Evolutionary conservation across 805 yeast species (phyloP).

Genomic region (Babjeviella inositovora): DNA sequence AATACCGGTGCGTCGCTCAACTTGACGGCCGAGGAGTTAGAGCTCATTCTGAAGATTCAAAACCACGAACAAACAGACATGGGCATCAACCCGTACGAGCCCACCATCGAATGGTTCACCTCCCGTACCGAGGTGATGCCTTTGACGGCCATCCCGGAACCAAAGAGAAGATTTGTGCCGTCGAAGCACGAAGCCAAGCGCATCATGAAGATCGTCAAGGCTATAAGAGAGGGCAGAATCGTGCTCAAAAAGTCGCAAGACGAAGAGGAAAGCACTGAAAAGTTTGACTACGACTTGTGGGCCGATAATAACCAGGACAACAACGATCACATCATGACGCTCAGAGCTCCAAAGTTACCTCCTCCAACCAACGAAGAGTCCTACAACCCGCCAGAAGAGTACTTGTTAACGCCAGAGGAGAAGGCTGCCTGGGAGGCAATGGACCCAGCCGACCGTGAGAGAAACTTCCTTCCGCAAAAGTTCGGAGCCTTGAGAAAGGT

Average conservation of each 20-base stretch:
- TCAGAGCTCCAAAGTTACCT: constrained; percentile 88
- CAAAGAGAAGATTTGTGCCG: constrained; percentile 92
- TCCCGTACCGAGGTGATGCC: constrained; percentile 79
- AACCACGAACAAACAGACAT: constrained; percentile 75
- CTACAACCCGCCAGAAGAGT: constrained; percentile 96
- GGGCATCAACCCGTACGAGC: constrained; percentile 74
- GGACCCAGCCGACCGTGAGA: constrained; percentile 67
- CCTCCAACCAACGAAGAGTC: constrained; percentile 96
- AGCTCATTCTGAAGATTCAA: constrained; percentile 75
- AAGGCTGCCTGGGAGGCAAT: constrained; percentile 47
- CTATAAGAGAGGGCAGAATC: constrained; percentile 92
- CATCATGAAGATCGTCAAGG: constrained; percentile 90
- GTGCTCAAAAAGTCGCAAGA: constrained; percentile 51
- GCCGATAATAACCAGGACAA: constrained; percentile 31
- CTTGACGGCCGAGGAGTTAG: constrained; percentile 75
- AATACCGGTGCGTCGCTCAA: constrained; percentile 78
- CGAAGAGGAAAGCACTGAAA: constrained; percentile 35
- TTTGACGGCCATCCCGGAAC: constrained; percentile 86
- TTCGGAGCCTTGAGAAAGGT: constrained; percentile 74
- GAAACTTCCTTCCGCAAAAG: constrained; percentile 70
- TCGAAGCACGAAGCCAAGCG: constrained; percentile 94
- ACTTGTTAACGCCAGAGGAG: constrained; percentile 69
- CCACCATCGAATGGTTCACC: constrained; percentile 92
- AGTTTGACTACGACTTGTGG: constrained; percentile 69
- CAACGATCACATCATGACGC: constrained; percentile 72